phyloP scores from a whole-genome alignment of 2,329 filamentous ascomycete species.

The Colletotrichum eremochloae region DNA sequence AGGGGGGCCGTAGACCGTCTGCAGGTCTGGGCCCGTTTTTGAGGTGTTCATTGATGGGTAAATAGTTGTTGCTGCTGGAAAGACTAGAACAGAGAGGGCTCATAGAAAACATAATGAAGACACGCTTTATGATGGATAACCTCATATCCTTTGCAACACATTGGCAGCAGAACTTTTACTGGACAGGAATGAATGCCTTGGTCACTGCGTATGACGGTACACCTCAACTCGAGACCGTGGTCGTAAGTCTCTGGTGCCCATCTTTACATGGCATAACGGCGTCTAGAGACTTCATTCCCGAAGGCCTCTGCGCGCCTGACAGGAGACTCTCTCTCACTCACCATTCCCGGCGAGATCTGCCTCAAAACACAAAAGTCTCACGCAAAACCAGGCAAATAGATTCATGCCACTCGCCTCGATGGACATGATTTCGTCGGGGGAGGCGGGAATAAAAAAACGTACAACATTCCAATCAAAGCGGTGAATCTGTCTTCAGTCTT shows the following conservation, averaged over 20 bases:
- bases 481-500: constrained; percentile 1
- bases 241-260: not conserved
- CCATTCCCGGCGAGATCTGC: not conserved
- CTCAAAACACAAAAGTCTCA: not conserved
- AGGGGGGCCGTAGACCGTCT: constrained; percentile 43
- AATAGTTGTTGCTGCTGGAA: not conserved
- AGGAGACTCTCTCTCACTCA: too few species aligned
- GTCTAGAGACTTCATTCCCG: too few species aligned
- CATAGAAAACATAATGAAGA: constrained; percentile 16
- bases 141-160: not conserved
- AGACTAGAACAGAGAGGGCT: not conserved
- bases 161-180: not conserved
- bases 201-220: not conserved
- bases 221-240: not conserved
- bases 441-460: not conserved
- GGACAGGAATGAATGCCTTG: not conserved
- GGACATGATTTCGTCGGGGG: not conserved
- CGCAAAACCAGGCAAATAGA: not conserved
- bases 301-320: too few species aligned
- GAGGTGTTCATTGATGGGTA: too few species aligned
- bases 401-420: not conserved
- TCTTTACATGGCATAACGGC: not conserved
- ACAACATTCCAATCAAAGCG: constrained; percentile 17
- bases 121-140: constrained; percentile 10
- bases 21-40: not conserved